Evolutionary conservation across 1,284 basidiomycete species (phyloP), one percentile per base, ranked within the genome.

Genomic region (Lignosus rhinocerotis): DNA sequence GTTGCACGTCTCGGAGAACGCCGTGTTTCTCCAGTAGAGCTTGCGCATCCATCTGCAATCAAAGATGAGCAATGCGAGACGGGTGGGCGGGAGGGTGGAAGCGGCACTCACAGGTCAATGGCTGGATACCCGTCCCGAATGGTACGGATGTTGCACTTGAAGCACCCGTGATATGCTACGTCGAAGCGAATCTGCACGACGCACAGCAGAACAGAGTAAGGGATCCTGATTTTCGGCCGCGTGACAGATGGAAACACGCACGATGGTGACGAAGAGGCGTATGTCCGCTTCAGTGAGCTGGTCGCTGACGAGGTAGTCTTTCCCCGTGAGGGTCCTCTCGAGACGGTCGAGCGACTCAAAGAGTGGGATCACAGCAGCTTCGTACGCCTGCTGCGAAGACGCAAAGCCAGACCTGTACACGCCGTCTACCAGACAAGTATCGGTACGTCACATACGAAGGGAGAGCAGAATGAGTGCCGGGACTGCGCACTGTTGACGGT

Each of bases 341-440:
- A 93, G 78, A 47, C 85, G 84, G 71, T 96, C 93, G 53, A 98
- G 83, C 1, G 86, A 84, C 32, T 84, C 80, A 66, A 96, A 96
- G 6, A 95, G 76, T 6, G 83, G 79, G 12, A 74, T 70, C 36
- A 96, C 90, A 19, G 89, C 90, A 21, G 78, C 78, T 66, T 92
- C 83, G 76, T 98, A 98, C 2, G 95, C 94, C 39, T 81, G 75
- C 68, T 93, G 92, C 0, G 84, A 83, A 1, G 83, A 86, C 5
- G 96, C 94, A 66, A 99, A 98, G 2, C 97, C 97, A 2, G 86
- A 76, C 70, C 88, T 92, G 80, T 99, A 99, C 25, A 94, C 90
- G 8, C 90, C 90, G 66, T 92, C 90, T 92, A 53, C 7, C 38
- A 43, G 41, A 25, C 7, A 16, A 17, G 43, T 44, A 16, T 12